A percentile compares a stretch with the other conserved stretches of the same genome.
Evolutionary conservation across 805 yeast species (phyloP).

Genomic region (Yamadazyma akitaensis): DNA sequence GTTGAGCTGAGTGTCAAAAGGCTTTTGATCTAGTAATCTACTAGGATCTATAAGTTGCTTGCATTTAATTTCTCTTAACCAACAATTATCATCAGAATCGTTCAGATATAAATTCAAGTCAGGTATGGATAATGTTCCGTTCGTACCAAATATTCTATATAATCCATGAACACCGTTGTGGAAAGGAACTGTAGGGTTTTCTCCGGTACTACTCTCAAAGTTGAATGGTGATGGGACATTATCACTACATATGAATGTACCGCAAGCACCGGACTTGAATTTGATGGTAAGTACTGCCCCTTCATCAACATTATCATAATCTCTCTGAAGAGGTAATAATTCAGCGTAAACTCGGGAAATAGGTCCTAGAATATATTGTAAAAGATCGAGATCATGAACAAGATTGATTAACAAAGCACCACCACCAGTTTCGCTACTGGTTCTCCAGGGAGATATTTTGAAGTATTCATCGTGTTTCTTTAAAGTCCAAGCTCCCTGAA

Average conservation of each 20-base stretch:
- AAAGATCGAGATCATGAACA: conserved; percentile 40
- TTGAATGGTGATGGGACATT: conserved; percentile 39
- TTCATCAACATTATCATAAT: conserved; percentile 31
- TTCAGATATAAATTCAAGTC: conserved; percentile 28
- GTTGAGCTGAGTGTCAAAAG: conserved; percentile 38
- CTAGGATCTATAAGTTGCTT: conserved; percentile 13
- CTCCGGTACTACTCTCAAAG: conserved; percentile 43
- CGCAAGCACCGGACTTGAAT: conserved; percentile 36
- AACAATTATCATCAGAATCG: conserved; percentile 15
- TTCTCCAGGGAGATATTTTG: conserved; percentile 37
- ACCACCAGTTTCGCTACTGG: conserved; percentile 32
- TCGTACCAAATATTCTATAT: conserved; percentile 37
- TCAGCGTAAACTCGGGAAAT: conserved; percentile 39
- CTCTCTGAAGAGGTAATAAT: conserved; percentile 30
- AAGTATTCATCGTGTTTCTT: conserved; percentile 35
- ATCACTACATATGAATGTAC: conserved; percentile 42
- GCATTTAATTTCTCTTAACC: conserved; percentile 15
- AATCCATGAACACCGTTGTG: conserved; percentile 29
- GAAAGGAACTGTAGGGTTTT: conserved; percentile 39
- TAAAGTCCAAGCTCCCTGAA: conserved; percentile 42
- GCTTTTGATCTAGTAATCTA: conserved; percentile 14
- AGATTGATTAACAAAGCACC: conserved; percentile 40
- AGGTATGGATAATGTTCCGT: conserved; percentile 40
- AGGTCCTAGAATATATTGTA: conserved; percentile 40
- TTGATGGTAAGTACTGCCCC: conserved; percentile 40